Evolutionary conservation across 768 basidiomycete genomes (phyloP).

Genomic region (Kwoniella europaea): DNA sequence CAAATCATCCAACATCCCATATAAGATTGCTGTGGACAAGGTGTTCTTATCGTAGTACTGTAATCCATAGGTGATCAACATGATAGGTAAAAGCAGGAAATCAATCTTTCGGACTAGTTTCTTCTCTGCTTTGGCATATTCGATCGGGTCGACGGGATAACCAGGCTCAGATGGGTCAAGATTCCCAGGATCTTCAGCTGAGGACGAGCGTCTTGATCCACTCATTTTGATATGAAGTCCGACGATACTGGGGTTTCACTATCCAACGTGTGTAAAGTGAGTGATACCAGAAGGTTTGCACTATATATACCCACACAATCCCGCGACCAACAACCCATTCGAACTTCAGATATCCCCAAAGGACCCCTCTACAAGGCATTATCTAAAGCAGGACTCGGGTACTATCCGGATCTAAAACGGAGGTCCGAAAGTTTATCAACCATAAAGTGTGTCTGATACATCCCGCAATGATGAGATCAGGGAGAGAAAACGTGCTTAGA

Average conservation of each 20-base stretch:
- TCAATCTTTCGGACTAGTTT: conserved; percentile 43
- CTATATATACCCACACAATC: not conserved
- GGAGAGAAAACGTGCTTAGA: conserved; percentile 8
- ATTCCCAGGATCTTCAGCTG: too few species aligned
- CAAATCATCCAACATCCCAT: conserved; percentile 19
- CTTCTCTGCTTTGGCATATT: conserved; percentile 28
- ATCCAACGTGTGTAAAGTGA: too few species aligned
- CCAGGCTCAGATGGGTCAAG: too few species aligned
- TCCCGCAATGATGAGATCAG: not conserved
- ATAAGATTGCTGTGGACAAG: conserved; percentile 17
- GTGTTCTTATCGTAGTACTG: conserved; percentile 23
- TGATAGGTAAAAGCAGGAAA: conserved; percentile 53
- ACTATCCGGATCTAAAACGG: conserved; percentile 15
- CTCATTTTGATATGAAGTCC: not conserved
- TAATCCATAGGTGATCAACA: conserved; percentile 53
- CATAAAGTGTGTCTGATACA: conserved; percentile 1
- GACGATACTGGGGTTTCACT: too few species aligned
- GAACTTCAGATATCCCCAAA: not conserved
- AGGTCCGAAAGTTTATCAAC: conserved; percentile 11
- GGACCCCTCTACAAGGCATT: not conserved
- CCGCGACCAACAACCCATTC: not conserved
- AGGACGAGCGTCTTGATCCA: not conserved
- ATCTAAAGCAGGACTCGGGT: not conserved
- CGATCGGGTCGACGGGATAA: not conserved
- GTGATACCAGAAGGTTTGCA: too few species aligned